Base-by-base conservation (phyloP, 768 basidiomycete species). In the Rhodotorula sphaerocarpa region DNA sequence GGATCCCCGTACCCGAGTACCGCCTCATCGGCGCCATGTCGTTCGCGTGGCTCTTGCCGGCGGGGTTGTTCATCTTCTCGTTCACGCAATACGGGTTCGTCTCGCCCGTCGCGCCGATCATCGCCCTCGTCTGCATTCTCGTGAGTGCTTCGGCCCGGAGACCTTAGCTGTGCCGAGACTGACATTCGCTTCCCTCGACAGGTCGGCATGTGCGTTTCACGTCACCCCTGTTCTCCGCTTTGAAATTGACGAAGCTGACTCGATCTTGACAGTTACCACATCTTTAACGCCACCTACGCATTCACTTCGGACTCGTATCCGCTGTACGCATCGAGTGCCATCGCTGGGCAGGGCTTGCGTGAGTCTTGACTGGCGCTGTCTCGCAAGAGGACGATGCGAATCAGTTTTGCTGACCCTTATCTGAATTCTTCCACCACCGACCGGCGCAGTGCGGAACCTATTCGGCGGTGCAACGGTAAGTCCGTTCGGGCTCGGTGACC, bases 1-100 rank as follows among this genome's bases (percentile, higher is more conserved):
- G 70, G 23, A 45, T 67, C 10, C 63, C 65, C 0, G 53, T 67
- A 21, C 71, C 71, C 25, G 71, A 72, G 45, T 69, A 69, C 34
- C 58, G 71, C 3, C 69, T 72, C 18, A 59, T 55, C 46, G 65
- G 65, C 25, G 60, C 65, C 10, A 62, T 67, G 60, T 50, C 31
- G 42, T 67, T 67, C 33, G 61, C 65, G 16, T 59, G 53, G 51
- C 41, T 58, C 27, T 9, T 55, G 21, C 53, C 43, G 12, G 41
- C 43, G 28, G 41, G 53, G 12, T 50, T 67, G 27, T 67, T 67
- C 65, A 67, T 67, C 61, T 67, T 67, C 50, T 58, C 65, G 3
- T 67, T 67, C 65, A 67, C 65, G 10, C 57, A 59, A 36, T 66
- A 66, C 57, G 56, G 51, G 15, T 61, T 58, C 47, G 51, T 66